These are phyloP conservation scores for Myriosclerotinia curreyana DNA, from an alignment of 2,329 filamentous ascomycete species.

Conservation along the genomic window DNA sequence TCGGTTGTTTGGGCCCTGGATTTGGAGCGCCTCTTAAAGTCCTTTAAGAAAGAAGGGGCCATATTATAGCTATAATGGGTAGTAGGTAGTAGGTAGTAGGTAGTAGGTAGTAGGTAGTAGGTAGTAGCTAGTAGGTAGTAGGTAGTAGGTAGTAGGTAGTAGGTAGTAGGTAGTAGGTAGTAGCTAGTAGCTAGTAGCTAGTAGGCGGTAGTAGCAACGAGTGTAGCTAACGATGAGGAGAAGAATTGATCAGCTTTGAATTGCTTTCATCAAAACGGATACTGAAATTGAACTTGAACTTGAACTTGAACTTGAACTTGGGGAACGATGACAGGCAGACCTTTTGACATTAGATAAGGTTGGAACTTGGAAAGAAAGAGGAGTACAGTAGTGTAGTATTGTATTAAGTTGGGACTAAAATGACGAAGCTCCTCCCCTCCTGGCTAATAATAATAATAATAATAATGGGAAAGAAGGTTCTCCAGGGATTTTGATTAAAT, in stretches of 20 bases:
- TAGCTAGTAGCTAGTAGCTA: not conserved
- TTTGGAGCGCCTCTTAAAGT: slow-evolving; percentile 72
- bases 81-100: no score
- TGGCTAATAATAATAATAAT: no score
- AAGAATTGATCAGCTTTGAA: slow-evolving; percentile 2
- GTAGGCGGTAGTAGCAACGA: no score
- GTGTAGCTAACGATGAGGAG: not conserved
- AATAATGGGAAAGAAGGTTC: no score
- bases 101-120: not conserved
- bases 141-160: not conserved
- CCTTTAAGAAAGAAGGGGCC: slow-evolving; percentile 68
- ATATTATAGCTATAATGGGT: slow-evolving; percentile 45
- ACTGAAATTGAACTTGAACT: not conserved
- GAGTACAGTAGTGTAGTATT: no score
- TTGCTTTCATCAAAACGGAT: not conserved
- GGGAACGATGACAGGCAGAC: slow-evolving; percentile 4
- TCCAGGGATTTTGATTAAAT: slow-evolving; percentile 8
- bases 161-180: not conserved
- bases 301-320: no score
- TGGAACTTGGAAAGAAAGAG: no score
- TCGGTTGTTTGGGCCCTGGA: slow-evolving; percentile 68
- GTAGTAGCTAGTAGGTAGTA: not conserved
- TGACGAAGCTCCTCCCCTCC: slow-evolving; percentile 21
- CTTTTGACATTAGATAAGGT: no score
- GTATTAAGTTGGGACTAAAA: no score